A percentile compares a stretch with the other conserved stretches of the same genome.
phyloP scores from a whole-genome alignment of 805 yeast genomes.

The Sugiyamaella smithiae region DNA sequence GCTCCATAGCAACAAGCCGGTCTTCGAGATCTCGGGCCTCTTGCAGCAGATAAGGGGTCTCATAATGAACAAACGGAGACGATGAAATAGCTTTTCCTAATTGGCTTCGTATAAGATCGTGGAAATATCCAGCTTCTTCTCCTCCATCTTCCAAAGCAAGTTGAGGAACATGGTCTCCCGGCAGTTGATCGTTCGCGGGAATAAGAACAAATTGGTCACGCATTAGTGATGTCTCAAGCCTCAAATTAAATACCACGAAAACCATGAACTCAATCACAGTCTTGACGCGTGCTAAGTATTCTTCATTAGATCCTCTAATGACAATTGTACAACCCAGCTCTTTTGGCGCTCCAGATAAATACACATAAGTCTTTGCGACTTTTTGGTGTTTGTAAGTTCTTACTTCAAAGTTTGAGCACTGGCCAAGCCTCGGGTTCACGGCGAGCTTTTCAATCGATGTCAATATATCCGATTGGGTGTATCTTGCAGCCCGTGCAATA shows the following conservation, averaged over 20 bases:
- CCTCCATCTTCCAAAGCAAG: not conserved
- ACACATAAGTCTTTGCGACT: conserved; percentile 62
- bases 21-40: conserved; percentile 55
- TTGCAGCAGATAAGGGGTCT: conserved; percentile 60
- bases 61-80: conserved; percentile 80
- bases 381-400: conserved; percentile 58
- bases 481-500: conserved; percentile 69
- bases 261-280: conserved; percentile 77
- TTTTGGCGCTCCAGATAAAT: conserved; percentile 70
- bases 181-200: conserved; percentile 24
- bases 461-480: conserved; percentile 81
- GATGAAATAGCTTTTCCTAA: conserved; percentile 60
- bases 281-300: conserved; percentile 62
- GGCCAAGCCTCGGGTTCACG: conserved; percentile 67
- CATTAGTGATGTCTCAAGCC: conserved; percentile 72
- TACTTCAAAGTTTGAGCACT: conserved; percentile 69
- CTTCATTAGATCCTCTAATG: conserved; percentile 73
- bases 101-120: conserved; percentile 24
- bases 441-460: conserved; percentile 84
- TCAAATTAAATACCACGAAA: conserved; percentile 72
- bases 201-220: conserved; percentile 61
- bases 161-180: not conserved
- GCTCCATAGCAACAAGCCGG: conserved; percentile 27
- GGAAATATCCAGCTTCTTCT: conserved; percentile 21
- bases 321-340: conserved; percentile 81